These are phyloP conservation scores for Russula earlei DNA, from an alignment of 768 basidiomycete genomes.

Conservation along the genomic window DNA sequence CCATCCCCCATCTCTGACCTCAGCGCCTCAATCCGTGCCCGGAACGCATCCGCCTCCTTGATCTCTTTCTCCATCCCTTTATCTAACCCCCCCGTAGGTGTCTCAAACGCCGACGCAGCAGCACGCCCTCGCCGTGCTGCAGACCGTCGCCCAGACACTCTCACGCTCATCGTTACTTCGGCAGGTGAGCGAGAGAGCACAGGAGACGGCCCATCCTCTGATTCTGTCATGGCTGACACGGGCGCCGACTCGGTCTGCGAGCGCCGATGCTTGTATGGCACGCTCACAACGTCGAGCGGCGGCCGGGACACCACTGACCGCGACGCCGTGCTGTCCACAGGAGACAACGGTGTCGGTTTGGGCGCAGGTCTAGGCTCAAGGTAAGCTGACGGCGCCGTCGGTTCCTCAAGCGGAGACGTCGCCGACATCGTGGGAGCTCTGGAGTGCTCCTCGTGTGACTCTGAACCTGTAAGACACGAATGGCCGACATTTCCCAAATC, in stretches of 20 bases:
- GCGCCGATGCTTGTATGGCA: constrained; percentile 14
- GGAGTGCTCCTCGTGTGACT: not conserved
- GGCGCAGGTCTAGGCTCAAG: not conserved
- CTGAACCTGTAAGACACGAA: constrained; percentile 21
- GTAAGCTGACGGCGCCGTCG: not conserved
- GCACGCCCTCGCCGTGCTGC: constrained; percentile 42
- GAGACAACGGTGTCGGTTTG: not conserved
- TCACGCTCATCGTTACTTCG: constrained; percentile 15
- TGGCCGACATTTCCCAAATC: constrained; percentile 31
- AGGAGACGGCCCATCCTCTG: constrained; percentile 2
- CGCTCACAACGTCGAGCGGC: not conserved
- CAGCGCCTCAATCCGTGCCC: constrained; percentile 70
- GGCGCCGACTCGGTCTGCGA: constrained; percentile 15
- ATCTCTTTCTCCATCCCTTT: constrained; percentile 29
- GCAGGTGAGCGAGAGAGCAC: constrained; percentile 20
- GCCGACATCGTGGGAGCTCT: not conserved
- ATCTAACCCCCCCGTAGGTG: constrained; percentile 26
- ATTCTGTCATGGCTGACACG: not conserved
- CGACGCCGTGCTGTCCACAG: constrained; percentile 5
- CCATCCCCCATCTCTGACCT: constrained; percentile 84
- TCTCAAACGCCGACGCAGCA: constrained; percentile 58
- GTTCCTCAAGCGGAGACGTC: constrained; percentile 5
- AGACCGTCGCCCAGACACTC: constrained; percentile 28
- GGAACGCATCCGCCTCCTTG: constrained; percentile 58
- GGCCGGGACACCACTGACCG: not conserved